Conservation (phyloP, 2,329 filamentous ascomycete species). For the Xylariaceae sp. region DNA sequence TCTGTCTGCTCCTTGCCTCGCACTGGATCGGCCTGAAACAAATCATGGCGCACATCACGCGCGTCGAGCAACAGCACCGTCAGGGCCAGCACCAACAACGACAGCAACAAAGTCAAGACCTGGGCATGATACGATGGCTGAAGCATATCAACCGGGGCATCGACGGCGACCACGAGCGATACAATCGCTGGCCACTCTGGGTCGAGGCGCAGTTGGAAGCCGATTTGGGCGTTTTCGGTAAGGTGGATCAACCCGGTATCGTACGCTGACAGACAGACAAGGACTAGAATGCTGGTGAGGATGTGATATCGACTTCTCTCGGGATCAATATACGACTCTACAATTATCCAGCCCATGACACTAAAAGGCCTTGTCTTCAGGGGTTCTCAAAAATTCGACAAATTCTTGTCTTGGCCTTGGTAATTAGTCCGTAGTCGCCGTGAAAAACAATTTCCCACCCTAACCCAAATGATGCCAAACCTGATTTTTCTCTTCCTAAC, state of each 20-base stretch:
- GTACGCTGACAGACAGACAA: no score
- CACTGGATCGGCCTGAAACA: conserved; percentile 53
- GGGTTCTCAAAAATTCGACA: no score
- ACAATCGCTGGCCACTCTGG: conserved; percentile 52
- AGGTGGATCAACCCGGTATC: conserved; percentile 13
- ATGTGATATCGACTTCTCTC: neutral
- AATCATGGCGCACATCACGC: conserved; percentile 47
- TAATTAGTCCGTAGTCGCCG: no score
- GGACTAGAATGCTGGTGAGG: no score
- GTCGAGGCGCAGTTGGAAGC: conserved; percentile 46
- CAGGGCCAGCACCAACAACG: conserved; percentile 13
- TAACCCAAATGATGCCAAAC: no score
- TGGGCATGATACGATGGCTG: conserved; percentile 47
- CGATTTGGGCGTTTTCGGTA: conserved; percentile 44
- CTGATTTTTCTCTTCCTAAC: no score
- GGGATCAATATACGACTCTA: neutral
- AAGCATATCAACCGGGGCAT: conserved; percentile 45
- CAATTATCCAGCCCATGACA: no score
- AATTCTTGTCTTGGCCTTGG: no score
- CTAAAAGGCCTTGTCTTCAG: no score
- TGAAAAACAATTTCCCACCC: no score
- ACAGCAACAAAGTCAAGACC: conserved; percentile 28
- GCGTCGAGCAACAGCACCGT: conserved; percentile 33
- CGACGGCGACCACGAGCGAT: conserved; percentile 39
- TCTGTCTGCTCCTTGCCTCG: conserved; percentile 43